phyloP scores from a whole-genome alignment of 23 red algal species.

The Gracilaria domingensis region DNA sequence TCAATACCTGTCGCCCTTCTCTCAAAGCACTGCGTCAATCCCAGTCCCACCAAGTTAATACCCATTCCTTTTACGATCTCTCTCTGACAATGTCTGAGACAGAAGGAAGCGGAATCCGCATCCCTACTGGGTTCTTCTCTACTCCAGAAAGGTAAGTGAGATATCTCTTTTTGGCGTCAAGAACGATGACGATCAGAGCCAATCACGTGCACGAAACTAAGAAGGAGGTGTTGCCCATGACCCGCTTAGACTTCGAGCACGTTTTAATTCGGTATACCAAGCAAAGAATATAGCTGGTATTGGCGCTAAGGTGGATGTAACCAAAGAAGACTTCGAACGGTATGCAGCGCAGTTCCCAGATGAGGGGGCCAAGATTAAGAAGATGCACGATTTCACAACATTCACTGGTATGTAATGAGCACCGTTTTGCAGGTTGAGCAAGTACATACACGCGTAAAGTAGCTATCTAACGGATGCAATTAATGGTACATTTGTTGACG shows the following conservation, averaged over 20 bases:
- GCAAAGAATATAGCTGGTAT: background rate
- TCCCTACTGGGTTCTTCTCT: background rate
- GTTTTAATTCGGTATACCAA: constrained; percentile 50
- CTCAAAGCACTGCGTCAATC: no score
- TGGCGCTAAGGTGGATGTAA: background rate
- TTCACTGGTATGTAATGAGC: constrained; percentile 33
- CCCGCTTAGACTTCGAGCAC: constrained; percentile 8
- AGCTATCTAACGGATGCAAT: background rate
- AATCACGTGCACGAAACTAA: background rate
- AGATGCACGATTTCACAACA: background rate
- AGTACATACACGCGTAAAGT: background rate
- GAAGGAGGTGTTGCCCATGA: background rate
- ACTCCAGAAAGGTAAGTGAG: constrained; percentile 26
- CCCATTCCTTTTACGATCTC: background rate
- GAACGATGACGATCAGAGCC: background rate
- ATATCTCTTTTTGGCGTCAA: background rate
- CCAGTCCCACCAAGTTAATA: background rate
- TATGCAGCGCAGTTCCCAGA: constrained; percentile 45
- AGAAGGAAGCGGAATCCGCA: background rate
- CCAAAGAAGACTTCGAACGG: constrained; percentile 10
- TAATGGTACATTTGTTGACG: background rate
- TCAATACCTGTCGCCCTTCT: no score
- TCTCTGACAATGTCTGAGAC: constrained; percentile 10
- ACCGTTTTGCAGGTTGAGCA: background rate
- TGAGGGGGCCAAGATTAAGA: constrained; percentile 46